Base-by-base conservation (phyloP, 768 basidiomycete species). In the Phanerodontia chrysosporium region DNA sequence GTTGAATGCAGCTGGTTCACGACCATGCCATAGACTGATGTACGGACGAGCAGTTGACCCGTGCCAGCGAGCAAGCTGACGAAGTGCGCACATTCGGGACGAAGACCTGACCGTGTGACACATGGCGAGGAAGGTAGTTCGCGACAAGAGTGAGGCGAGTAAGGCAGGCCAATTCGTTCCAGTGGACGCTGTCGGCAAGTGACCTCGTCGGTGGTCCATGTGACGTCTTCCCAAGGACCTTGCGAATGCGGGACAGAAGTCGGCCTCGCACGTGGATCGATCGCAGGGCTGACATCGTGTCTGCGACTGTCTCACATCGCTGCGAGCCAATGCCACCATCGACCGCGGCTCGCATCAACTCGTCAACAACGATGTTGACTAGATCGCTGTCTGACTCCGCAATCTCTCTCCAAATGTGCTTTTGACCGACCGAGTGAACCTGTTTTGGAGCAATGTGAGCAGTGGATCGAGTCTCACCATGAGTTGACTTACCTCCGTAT, bases 21-120 rank as follows among this genome's bases (percentile, higher is more conserved):
- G 61, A 92, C 73, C 36, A 90, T 80, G 9, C 90, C 93, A 67
- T 91, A 92, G 42, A 92, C 83, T 3, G 90, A 87, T 62, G 87
- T 88, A 24, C 94, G 85, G 51, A 94, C 83, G 13, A 85, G 73
- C 0, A 85, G 73, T 6, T 89, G 82, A 12, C 95, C 95, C 35
- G 84, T 84, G 10, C 83, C 89, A 7, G 89, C 83, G 1, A 89
- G 76, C n/a, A 95, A 76, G 5, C 87, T 86, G 61, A 92, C 83
- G 39, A 92, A 76, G 70, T 97, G 92, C 45, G 87, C 77, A 30
- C 90, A 77, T 69, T 97, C 95, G 95, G 89, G 3, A 94, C 80
- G 67, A 86, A 94, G 27, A 95, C 76, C 64, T 92, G 89, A 53
- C 82, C 84, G 61, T 87, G 84, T 13, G 80, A 78, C 2, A 82